phyloP scores from a whole-genome alignment of 2,329 filamentous ascomycete genomes.

The Aspergillus phoenicis region DNA sequence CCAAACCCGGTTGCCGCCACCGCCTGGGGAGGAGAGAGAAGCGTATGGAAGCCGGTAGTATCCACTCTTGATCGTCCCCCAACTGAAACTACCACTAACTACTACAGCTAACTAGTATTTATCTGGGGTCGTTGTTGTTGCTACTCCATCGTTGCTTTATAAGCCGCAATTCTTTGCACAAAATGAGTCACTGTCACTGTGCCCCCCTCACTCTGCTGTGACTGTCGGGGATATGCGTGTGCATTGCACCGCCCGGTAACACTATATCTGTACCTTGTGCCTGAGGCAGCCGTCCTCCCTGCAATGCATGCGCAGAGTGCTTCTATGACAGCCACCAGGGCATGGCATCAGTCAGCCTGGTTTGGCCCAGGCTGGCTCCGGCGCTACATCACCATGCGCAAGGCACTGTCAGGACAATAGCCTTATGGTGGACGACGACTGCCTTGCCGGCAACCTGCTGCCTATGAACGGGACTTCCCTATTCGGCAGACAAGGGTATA shows the following conservation, averaged over 20 bases:
- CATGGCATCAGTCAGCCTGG: background rate
- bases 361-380: background rate
- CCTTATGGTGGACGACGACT: background rate
- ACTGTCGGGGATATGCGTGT: background rate
- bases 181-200: background rate
- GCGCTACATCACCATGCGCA: background rate
- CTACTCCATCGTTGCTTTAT: background rate
- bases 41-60: slow-evolving; percentile 42
- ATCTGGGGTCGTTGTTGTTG: background rate
- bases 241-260: background rate
- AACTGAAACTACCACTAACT: background rate
- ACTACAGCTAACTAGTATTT: background rate
- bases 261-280: background rate
- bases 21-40: slow-evolving; percentile 38
- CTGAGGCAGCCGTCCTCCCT: background rate
- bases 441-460: background rate
- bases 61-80: slow-evolving; percentile 8
- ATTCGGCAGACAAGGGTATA: background rate
- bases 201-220: background rate
- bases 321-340: background rate
- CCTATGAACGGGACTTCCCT: background rate
- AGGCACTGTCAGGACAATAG: background rate
- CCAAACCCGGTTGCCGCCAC: slow-evolving; percentile 21
- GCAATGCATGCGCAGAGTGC: background rate
- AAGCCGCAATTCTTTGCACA: background rate